phyloP scores from a whole-genome alignment of 108 stramenopile genomes.

The Epipyxis sp. region DNA sequence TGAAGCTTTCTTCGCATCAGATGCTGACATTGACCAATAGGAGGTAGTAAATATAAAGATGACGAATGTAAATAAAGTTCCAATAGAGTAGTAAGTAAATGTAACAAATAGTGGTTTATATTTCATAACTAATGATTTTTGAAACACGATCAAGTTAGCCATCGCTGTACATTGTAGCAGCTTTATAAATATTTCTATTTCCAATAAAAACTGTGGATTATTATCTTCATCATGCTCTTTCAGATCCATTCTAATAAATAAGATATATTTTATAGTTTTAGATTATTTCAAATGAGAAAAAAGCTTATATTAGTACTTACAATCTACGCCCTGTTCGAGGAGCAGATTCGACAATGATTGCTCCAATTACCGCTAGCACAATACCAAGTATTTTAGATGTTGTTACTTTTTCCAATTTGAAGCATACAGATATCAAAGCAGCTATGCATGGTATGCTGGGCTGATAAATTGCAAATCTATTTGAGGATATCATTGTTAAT shows the following conservation, averaged over 20 bases:
- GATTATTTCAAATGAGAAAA: too few relatives aligned
- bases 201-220: constrained; percentile 20
- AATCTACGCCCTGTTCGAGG: too few relatives aligned
- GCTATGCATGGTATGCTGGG: constrained; percentile 50
- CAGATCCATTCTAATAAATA: too few relatives aligned
- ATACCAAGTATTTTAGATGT: constrained; percentile 38
- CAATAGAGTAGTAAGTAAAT: constrained; percentile 48
- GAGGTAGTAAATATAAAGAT: constrained; percentile 34
- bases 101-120: constrained; percentile 44
- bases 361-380: constrained; percentile 39
- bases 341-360: constrained; percentile 42
- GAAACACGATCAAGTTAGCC: constrained; percentile 46
- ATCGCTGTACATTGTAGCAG: constrained; percentile 37
- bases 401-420: constrained; percentile 40
- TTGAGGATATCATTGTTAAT: constrained; percentile 33
- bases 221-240: too few relatives aligned
- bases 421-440: constrained; percentile 41
- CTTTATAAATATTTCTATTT: not conserved
- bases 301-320: too few relatives aligned
- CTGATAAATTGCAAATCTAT: constrained; percentile 42
- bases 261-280: too few relatives aligned
- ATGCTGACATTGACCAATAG: constrained; percentile 31
- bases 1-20: not conserved
- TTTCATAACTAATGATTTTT: constrained; percentile 40
- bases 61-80: constrained; percentile 41